These are phyloP conservation scores for Candida mattraensis DNA, from an alignment of 805 yeast species.

Conservation along the genomic window DNA sequence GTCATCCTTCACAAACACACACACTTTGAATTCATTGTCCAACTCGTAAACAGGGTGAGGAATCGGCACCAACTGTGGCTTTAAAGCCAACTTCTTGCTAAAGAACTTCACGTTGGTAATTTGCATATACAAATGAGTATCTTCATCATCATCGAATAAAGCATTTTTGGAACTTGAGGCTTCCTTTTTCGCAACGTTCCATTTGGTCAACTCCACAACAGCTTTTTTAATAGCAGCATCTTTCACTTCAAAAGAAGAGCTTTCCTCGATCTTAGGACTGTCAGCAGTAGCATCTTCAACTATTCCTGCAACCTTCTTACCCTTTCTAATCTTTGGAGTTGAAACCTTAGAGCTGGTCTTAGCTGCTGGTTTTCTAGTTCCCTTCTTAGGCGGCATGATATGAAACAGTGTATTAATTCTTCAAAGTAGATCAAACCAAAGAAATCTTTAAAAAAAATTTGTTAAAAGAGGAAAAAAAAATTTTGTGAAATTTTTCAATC, in stretches of 20 bases:
- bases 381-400: conserved; percentile 25
- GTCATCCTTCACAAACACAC: conserved; percentile 69
- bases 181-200: conserved; percentile 37
- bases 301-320: conserved; percentile 16
- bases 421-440: conserved; percentile 7
- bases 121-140: conserved; percentile 56
- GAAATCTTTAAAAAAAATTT: conserved; percentile 6
- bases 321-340: conserved; percentile 19
- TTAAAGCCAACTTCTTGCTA: conserved; percentile 56
- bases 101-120: conserved; percentile 66
- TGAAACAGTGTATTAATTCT: no score
- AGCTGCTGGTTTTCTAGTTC: conserved; percentile 15
- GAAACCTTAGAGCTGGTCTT: conserved; percentile 12
- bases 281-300: conserved; percentile 9
- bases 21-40: conserved; percentile 50
- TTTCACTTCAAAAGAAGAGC: conserved; percentile 24
- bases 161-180: conserved; percentile 39
- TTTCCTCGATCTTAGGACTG: conserved; percentile 47
- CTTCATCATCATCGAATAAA: conserved; percentile 59
- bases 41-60: conserved; percentile 46
- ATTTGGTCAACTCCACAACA: conserved; percentile 64
- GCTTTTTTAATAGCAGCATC: conserved; percentile 45
- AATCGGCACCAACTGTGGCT: conserved; percentile 51
- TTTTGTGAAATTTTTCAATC: conserved; percentile 2
- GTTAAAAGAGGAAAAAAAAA: no score